A percentile compares a stretch with the other conserved stretches of the same genome.
phyloP scores from a whole-genome alignment of 164 flowering plant genomes.

The Kalanchoe fedtschenkoi region DNA sequence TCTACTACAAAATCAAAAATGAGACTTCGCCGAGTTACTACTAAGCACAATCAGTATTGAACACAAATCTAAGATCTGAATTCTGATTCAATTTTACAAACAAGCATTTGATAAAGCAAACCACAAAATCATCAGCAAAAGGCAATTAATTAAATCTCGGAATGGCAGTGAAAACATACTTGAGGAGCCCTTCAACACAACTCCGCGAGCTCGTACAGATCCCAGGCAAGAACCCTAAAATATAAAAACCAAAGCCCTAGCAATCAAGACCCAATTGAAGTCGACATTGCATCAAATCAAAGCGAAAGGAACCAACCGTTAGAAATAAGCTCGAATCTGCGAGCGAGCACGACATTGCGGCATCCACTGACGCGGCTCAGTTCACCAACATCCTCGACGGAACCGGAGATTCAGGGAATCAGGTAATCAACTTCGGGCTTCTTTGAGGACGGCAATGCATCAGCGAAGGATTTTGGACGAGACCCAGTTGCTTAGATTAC shows the following conservation, averaged over 20 bases:
- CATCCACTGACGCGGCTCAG: not conserved
- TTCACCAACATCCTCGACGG: not conserved
- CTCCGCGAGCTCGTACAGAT: not conserved
- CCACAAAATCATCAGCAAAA: no score
- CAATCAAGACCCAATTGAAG: not conserved
- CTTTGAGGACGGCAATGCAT: no score
- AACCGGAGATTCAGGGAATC: not conserved
- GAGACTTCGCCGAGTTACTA: no score
- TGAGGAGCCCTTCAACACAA: not conserved
- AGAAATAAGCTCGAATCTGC: not conserved
- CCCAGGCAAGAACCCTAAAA: not conserved
- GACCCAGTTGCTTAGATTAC: no score
- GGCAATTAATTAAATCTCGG: not conserved
- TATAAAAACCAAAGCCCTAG: not conserved
- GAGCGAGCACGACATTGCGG: conserved; percentile 1
- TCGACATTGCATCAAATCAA: not conserved
- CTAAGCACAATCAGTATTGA: no score
- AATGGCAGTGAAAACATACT: not conserved
- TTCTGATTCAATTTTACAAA: no score
- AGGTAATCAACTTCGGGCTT: not conserved
- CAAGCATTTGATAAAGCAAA: no score
- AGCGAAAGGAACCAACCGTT: not conserved
- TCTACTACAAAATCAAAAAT: no score
- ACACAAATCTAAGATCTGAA: no score
- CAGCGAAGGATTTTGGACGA: no score